Base-by-base conservation (phyloP, 768 basidiomycete genomes). In the Coprinopsis cinerea region DNA sequence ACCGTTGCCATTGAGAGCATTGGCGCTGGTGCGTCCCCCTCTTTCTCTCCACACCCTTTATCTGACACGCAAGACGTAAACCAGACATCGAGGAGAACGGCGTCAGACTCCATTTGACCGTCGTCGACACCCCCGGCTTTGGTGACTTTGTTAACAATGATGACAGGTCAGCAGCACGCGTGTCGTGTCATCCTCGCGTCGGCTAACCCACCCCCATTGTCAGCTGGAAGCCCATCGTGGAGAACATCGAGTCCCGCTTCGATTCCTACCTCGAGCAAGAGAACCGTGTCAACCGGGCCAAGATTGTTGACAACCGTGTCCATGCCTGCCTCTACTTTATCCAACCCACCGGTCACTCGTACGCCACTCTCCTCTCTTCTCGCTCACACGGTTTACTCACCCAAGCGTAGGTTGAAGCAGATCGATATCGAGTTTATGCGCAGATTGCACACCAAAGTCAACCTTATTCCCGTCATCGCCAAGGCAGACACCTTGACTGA, bases 141-240 rank as follows among this genome's bases (percentile, higher is more conserved):
- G 96, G 96, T 53, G 96, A 99, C 67, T 98, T 96, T 67, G 94
- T 98, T 64, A 97, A 99, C 77, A 99, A 99, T 67, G 92, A 96
- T 59, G 92, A 96, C 63, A 93, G 93, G 92, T 92, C 55, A 56
- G 71, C n/a, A n/a, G n/a, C 56, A 56, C 58, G 42, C 47, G 44
- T 51, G 46, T 48, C 47, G 47, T 50, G 49, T 36, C 45, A 15
- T 20, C 49, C 57, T 55, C 58, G 36, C 54, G 55, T 57, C 26
- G 39, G 11, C 44, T 35, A 43, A 32, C 44, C 6, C 23, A 9
- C 44, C 53, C 18, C 24, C 43, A 40, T 54, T 42, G 47, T 20
- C 57, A 96, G 95, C 67, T 99, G 96, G 96, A 93, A 90, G 67
- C 96, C 96, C 46, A 95, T 99, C 56, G 80, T 97, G 17, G 94